A percentile compares a stretch with the other conserved stretches of the same genome.
Evolutionary conservation across 352 stramenopile genomes (phyloP).

Genomic region (Phytophthora ramorum): DNA sequence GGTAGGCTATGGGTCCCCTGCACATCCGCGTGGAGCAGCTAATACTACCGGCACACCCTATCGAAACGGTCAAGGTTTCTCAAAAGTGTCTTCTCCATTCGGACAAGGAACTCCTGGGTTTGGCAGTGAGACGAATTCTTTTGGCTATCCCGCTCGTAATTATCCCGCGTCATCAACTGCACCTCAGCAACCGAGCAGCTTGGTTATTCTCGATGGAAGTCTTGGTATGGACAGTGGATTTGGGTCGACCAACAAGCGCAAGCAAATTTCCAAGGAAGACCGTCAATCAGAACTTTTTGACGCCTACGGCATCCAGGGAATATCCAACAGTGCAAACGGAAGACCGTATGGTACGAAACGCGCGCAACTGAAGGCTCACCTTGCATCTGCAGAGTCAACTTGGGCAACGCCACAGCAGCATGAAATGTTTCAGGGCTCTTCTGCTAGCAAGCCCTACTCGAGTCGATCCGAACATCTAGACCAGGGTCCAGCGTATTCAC

Average conservation of each 20-base stretch:
- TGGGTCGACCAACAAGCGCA: constrained; percentile 28
- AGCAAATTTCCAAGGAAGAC: constrained; percentile 56
- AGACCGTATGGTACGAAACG: constrained; percentile 58
- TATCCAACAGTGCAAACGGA: constrained; percentile 1
- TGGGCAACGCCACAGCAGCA: constrained; percentile 47
- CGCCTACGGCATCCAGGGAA: constrained; percentile 59
- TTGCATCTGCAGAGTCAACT: constrained; percentile 45
- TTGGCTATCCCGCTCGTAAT: constrained; percentile 22
- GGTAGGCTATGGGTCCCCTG: constrained; percentile 11
- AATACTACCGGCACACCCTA: constrained; percentile 15
- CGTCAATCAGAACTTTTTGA: constrained; percentile 67
- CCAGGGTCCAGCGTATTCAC: constrained; percentile 13
- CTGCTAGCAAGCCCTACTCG: constrained; percentile 32
- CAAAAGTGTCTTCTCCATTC: constrained; percentile 56
- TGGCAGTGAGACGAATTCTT: constrained; percentile 41
- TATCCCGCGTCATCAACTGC: constrained; percentile 16
- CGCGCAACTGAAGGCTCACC: constrained; percentile 59
- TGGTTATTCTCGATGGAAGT: constrained; percentile 55
- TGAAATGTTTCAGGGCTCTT: constrained; percentile 2
- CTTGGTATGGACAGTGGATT: constrained; percentile 17
- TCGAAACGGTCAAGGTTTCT: constrained; percentile 32
- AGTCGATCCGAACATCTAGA: constrained; percentile 39
- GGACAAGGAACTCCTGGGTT: constrained; percentile 44
- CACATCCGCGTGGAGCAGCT: constrained; percentile 16
- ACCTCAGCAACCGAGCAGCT: constrained; percentile 40